Evolutionary conservation across 345 rosid genomes (phyloP), one percentile per base, ranked within the genome.

Genomic region (Camelina neglecta): DNA sequence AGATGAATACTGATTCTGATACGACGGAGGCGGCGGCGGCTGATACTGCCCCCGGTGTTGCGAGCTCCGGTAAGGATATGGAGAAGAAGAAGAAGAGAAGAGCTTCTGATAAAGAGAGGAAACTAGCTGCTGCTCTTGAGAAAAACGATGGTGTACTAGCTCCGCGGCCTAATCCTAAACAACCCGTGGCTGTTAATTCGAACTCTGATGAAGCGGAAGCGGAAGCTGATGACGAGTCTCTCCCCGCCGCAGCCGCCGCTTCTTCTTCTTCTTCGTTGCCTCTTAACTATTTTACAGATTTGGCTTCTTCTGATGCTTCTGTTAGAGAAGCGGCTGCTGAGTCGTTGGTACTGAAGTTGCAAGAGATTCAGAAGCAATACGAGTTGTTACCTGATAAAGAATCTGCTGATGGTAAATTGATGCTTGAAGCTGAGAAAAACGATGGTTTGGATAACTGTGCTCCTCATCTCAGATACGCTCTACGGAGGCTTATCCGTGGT

Each of bases 401-500:
- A 8, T 70, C 79, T 75, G 80, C 81, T 16, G 85, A 84, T 13
- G 78, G 84, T 39, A 90, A 84, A 13, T 67, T 83, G 75, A 87
- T 87, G 80, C 78, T 93, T 73, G 97, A 90, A 79, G 98, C 99
- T 15, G 87, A 88, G 61, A 95, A 87, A 73, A 89, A 95, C 80
- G 98, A 89, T 56, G 99, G 99, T 12, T 83, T 95, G 82, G 83
- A 85, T 76, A 75, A 85, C 49, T 90, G 96, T 79, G 99, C 96
- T 0, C 96, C 98, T 2, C 88, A 94, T 50, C 56, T 95, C 45
- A 84, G 96, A 79, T 93, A 95, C 68, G 94, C 98, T 51, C 64
- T 93, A 6, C 88, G 97, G 6, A 89, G 99, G 80, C 93, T 95
- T 33, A 83, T 95, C 49, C 96, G 94, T 2, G 99, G 99, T 11